Percentiles rank a stretch among this genome's conserved stretches.
These are phyloP conservation scores for Akanthomyces lecanii DNA, from an alignment of 2,329 filamentous ascomycete genomes.

Conservation along the genomic window DNA sequence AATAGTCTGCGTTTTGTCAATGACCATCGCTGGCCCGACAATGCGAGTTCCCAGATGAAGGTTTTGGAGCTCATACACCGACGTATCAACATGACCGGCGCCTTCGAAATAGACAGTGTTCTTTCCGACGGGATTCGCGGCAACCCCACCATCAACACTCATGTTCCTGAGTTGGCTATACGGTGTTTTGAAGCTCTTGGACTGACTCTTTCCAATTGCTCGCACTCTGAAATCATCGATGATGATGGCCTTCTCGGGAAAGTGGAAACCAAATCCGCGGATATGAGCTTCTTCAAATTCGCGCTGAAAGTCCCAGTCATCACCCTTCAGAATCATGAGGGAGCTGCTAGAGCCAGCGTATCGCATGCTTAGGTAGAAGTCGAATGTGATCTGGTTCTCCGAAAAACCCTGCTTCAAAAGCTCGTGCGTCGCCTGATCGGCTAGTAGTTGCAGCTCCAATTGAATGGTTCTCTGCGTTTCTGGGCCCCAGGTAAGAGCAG, in stretches of 20 bases:
- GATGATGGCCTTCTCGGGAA: conserved; percentile 38
- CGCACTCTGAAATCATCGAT: conserved; percentile 42
- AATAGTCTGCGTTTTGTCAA: conserved; percentile 69
- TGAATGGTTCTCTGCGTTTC: conserved; percentile 22
- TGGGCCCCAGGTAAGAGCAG: conserved; percentile 28
- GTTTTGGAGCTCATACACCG: conserved; percentile 25
- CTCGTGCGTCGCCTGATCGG: conserved; percentile 22
- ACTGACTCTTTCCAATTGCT: conserved; percentile 27
- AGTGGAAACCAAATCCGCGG: conserved; percentile 70
- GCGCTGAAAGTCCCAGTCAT: conserved; percentile 24
- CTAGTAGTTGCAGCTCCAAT: conserved; percentile 24
- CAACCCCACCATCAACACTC: conserved; percentile 1
- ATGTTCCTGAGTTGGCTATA: conserved; percentile 22
- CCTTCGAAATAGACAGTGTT: conserved; percentile 22
- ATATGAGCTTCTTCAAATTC: conserved; percentile 55
- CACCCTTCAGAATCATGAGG: conserved; percentile 32
- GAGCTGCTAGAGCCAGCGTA: conserved; percentile 41
- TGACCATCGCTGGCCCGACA: conserved; percentile 47
- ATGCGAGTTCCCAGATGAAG: conserved; percentile 20
- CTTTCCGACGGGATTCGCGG: conserved; percentile 21
- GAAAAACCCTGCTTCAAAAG: conserved; percentile 29
- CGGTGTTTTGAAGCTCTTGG: conserved; percentile 21
- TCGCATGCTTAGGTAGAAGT: conserved; percentile 39
- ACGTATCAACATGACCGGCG: conserved; percentile 24
- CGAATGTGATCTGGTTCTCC: conserved; percentile 36